A percentile compares a stretch with the other conserved stretches of the same genome.
phyloP scores from a whole-genome alignment of 306 rosid genomes.

The Malus sieversii region DNA sequence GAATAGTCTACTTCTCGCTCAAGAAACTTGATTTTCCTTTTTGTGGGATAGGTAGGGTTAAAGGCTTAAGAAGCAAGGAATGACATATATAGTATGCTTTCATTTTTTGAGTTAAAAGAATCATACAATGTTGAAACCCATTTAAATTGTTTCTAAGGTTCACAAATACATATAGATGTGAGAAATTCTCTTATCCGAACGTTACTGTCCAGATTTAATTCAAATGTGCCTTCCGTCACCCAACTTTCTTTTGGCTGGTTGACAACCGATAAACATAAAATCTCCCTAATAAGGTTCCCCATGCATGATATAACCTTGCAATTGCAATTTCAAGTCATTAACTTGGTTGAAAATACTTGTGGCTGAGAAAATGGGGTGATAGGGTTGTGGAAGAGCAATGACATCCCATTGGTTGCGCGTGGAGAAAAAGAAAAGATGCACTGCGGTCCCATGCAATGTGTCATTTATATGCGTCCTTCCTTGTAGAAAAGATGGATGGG shows the following conservation, averaged over 20 bases:
- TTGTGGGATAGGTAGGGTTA: not conserved
- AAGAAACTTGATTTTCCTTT: not conserved
- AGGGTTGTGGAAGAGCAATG: constrained; percentile 2
- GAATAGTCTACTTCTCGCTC: too few species aligned
- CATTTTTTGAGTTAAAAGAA: not conserved
- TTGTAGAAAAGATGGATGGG: constrained; percentile 29
- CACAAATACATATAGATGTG: not conserved
- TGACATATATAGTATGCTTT: not conserved
- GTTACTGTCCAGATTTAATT: not conserved
- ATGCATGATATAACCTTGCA: not conserved
- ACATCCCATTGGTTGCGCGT: constrained; percentile 14
- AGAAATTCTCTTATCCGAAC: too few species aligned
- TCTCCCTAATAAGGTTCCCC: not conserved
- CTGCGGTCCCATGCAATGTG: constrained; percentile 41
- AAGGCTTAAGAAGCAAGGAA: not conserved
- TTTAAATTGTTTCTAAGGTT: not conserved
- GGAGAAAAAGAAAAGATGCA: constrained; percentile 5
- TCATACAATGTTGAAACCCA: not conserved
- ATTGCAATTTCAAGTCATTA: not conserved
- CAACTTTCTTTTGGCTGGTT: not conserved
- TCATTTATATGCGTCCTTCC: constrained; percentile 4
- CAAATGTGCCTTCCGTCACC: not conserved
- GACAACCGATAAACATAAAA: not conserved
- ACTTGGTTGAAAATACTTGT: not conserved
- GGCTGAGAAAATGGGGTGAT: constrained; percentile 11